phyloP scores from a whole-genome alignment of 371 early-diverging fungal species.

The Mortierella sp. region DNA sequence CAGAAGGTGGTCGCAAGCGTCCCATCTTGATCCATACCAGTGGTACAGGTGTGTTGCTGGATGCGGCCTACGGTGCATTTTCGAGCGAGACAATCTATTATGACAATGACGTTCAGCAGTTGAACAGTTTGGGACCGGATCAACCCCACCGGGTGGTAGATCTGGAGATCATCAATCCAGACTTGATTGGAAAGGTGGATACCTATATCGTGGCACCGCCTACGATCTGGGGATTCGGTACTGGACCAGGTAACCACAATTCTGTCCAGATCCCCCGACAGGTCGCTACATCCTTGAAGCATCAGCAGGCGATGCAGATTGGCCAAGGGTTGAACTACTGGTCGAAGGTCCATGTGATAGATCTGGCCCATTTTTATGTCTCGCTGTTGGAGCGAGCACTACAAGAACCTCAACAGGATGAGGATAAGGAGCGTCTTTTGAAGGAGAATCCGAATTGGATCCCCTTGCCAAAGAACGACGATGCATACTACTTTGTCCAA shows the following conservation, averaged over 20 bases:
- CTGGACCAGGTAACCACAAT: constrained; percentile 40
- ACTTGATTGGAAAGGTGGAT: constrained; percentile 24
- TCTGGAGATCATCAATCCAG: constrained; percentile 26
- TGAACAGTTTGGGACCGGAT: constrained; percentile 22
- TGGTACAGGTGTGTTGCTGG: constrained; percentile 48
- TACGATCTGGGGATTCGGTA: constrained; percentile 47
- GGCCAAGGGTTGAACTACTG: constrained; percentile 52
- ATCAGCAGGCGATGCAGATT: constrained; percentile 34
- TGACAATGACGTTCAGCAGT: constrained; percentile 41
- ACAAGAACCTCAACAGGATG: constrained; percentile 36
- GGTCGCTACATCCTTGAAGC: constrained; percentile 25
- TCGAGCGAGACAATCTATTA: constrained; percentile 34
- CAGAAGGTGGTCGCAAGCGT: constrained; percentile 18
- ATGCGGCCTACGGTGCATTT: constrained; percentile 29
- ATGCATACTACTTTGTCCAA: constrained; percentile 54
- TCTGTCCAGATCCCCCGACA: constrained; percentile 50
- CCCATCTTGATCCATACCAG: constrained; percentile 54
- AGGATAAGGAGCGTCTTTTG: background rate
- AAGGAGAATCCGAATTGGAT: background rate
- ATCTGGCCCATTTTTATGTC: constrained; percentile 45
- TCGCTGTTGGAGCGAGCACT: constrained; percentile 39
- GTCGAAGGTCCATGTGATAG: constrained; percentile 54
- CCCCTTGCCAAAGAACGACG: constrained; percentile 44
- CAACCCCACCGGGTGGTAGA: constrained; percentile 55
- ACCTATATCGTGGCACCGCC: constrained; percentile 54